Percentiles rank a stretch among this genome's conserved stretches.
These are phyloP conservation scores for Zymoseptoria ardabiliae DNA, from an alignment of 2,329 filamentous ascomycete genomes.

Conservation along the genomic window DNA sequence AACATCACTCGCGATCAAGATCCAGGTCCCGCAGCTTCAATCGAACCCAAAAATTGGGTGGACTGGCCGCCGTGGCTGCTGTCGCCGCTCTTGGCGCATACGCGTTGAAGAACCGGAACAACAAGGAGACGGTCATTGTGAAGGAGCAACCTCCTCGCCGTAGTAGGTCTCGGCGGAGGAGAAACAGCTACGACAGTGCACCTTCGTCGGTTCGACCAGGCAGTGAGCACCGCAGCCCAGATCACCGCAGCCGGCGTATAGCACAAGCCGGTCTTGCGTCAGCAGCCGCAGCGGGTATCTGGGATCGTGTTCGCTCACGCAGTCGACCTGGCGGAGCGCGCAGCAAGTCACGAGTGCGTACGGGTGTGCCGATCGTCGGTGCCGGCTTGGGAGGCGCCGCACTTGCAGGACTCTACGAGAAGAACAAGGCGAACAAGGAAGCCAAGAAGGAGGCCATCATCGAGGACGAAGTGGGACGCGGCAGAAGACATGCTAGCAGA, in stretches of 20 bases:
- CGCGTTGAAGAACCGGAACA: constrained; percentile 44
- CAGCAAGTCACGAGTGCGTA: constrained; percentile 48
- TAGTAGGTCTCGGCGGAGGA: constrained; percentile 40
- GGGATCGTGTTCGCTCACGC: constrained; percentile 50
- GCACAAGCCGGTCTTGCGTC: constrained; percentile 56
- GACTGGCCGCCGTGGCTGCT: constrained; percentile 53
- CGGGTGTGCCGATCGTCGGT: constrained; percentile 53
- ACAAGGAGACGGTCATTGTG: constrained; percentile 38
- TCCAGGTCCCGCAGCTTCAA: constrained; percentile 33
- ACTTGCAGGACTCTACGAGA: constrained; percentile 55
- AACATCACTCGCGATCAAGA: constrained; percentile 33
- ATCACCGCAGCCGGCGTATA: constrained; percentile 52
- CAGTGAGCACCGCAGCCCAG: constrained; percentile 32
- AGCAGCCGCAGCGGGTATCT: constrained; percentile 55
- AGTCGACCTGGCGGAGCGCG: constrained; percentile 47
- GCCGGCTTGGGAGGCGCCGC: constrained; percentile 56
- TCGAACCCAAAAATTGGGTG: constrained; percentile 47
- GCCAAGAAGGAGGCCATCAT: constrained; percentile 39
- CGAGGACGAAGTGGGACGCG: constrained; percentile 29
- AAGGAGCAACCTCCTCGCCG: constrained; percentile 35
- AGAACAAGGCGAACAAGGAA: constrained; percentile 53
- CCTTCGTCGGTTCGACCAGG: constrained; percentile 12
- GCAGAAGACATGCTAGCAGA: constrained; percentile 17
- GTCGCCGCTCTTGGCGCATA: constrained; percentile 52
- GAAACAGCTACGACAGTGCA: constrained; percentile 26